Evolutionary conservation across 306 rosid species (phyloP).

Genomic region (Lathyrus oleraceus): DNA sequence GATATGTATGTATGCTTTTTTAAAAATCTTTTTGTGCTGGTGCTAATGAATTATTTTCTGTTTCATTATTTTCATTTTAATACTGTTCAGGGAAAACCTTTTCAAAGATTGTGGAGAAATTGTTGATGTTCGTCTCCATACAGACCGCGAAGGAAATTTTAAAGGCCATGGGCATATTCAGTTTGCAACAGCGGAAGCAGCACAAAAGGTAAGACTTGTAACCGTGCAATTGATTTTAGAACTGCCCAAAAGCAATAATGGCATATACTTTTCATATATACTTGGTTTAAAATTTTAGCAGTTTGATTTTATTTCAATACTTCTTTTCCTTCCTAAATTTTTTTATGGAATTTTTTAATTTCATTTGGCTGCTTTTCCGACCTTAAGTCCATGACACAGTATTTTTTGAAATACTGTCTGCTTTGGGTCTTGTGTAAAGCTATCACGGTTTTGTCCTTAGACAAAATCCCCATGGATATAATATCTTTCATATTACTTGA

Average conservation of each 20-base stretch:
- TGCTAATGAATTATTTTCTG: conserved; percentile 1
- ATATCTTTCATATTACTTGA: too few species aligned
- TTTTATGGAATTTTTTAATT: not conserved
- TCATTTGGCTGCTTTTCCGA: not conserved
- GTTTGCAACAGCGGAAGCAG: conserved; percentile 66
- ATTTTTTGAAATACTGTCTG: not conserved
- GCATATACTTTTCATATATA: not conserved
- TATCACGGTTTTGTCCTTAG: not conserved
- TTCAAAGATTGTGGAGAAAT: conserved; percentile 67
- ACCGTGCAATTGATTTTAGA: not conserved
- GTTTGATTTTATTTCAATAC: not conserved
- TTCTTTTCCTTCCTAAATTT: not conserved
- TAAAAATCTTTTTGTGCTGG: not conserved
- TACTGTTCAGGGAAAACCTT: conserved; percentile 55
- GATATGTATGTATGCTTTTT: conserved; percentile 64
- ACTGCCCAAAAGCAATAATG: conserved; percentile 6
- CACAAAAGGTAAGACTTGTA: conserved; percentile 53
- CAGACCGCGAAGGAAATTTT: conserved; percentile 52
- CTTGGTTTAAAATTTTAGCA: not conserved
- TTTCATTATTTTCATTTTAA: conserved; percentile 3
- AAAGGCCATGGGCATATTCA: conserved; percentile 81
- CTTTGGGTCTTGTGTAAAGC: not conserved
- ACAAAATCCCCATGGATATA: too few species aligned
- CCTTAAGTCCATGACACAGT: not conserved
- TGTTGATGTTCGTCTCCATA: conserved; percentile 59